Evolutionary conservation across 1,139 yeast genomes (phyloP).

Genomic region (Arxiozyma slooffiae): DNA sequence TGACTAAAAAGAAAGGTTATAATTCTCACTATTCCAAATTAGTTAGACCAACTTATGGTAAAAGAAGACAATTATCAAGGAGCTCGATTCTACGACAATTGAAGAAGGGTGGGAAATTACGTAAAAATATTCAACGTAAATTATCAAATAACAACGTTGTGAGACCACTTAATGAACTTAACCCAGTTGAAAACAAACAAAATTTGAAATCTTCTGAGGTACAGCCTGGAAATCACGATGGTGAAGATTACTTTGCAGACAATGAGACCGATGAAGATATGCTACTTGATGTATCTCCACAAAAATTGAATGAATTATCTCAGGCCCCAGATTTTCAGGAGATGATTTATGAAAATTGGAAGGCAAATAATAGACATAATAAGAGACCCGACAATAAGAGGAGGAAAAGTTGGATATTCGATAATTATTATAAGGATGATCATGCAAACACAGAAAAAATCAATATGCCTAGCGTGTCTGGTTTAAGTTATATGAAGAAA

Average conservation of each 20-base stretch:
- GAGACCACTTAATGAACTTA: slow-evolving; percentile 5
- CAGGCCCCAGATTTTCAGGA: slow-evolving; percentile 41
- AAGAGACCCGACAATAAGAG: slow-evolving; percentile 15
- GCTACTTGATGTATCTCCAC: slow-evolving; percentile 37
- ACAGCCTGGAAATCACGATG: slow-evolving; percentile 16
- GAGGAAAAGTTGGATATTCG: slow-evolving; percentile 16
- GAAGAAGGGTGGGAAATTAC: slow-evolving; percentile 16
- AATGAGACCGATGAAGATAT: slow-evolving; percentile 26
- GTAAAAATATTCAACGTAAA: slow-evolving; percentile 15
- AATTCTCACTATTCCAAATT: background rate
- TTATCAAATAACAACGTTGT: slow-evolving; percentile 14
- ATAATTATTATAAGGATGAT: slow-evolving; percentile 4
- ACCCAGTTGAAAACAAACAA: slow-evolving; percentile 10
- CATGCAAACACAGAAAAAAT: background rate
- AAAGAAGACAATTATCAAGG: slow-evolving; percentile 8
- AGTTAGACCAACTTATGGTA: background rate
- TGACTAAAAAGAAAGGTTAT: background rate
- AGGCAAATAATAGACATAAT: slow-evolving; percentile 13
- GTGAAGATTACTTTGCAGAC: slow-evolving; percentile 29
- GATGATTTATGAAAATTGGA: slow-evolving; percentile 30
- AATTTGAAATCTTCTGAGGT: slow-evolving; percentile 16
- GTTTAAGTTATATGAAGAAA: background rate
- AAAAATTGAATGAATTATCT: slow-evolving; percentile 23
- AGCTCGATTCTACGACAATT: slow-evolving; percentile 12
- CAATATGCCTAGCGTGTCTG: background rate